Base-by-base conservation (phyloP, 352 stramenopile genomes). In the Phytophthora citrophthora region DNA sequence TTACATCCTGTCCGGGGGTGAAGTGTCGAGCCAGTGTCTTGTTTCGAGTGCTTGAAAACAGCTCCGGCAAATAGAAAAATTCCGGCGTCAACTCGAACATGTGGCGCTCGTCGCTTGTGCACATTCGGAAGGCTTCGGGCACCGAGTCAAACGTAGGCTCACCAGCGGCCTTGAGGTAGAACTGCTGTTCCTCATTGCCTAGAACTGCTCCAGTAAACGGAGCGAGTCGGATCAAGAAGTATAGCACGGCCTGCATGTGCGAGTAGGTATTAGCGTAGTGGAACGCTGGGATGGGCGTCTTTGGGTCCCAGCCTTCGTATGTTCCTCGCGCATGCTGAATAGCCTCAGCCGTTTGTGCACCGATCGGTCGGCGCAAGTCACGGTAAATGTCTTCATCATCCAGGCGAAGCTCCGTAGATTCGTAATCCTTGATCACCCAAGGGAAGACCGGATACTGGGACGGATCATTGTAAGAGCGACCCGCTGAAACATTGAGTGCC, bases 381-480 rank as follows among this genome's bases (percentile, higher is more conserved):
- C 97, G 92, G 72, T 97, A 99, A 51, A 97, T 97, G 27, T 68
- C 64, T 54, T 85, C 86, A 65, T 99, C 90, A 34, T 91, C 84
- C 10, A 99, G 76, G 62, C 99, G 90, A 27, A 99, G 84, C 64
- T 97, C 86, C 15, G 88, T 70, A 8, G 90, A 98, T 13, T 82
- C 83, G 71, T 99, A 99, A 64, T 99, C 96, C 13, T 90, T 90
- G 3, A 99, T 65, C 16, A 99, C 86, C 98, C 97, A 99, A 6
- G 98, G 98, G 61, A 99, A 99, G 2, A 99, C 60, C 8, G 97
- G 97, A 72, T 99, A 99, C 72, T 99, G 97, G 43, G 93, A 98
- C 10, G 98, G 91, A 62, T 99, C 97, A 70, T 99, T 99, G 73
- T 98, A 99, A 47, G 89, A 98, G 31, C 97, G 78, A 8, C 97